These are phyloP conservation scores for Tolypocladium ophioglossoides DNA, from an alignment of 2,329 filamentous ascomycete species.

Conservation along the genomic window DNA sequence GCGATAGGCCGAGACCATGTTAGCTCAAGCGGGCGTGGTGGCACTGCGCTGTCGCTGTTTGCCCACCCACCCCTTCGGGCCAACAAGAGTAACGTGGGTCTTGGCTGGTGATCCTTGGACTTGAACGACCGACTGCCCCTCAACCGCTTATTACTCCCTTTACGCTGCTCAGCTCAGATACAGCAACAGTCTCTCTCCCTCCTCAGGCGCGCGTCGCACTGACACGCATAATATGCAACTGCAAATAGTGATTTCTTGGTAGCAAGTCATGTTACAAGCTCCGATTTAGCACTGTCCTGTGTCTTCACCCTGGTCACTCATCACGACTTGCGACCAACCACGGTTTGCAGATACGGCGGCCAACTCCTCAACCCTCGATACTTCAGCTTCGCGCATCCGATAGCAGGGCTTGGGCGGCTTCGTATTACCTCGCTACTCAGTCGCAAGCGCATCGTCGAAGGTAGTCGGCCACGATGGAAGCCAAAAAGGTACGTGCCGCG, in stretches of 20 bases:
- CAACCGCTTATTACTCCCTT: not conserved
- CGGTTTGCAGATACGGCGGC: not conserved
- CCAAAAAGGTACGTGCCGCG: constrained; percentile 25
- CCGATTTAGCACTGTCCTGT: not conserved
- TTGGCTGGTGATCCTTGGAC: not conserved
- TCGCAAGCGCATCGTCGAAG: not conserved
- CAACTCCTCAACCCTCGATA: not conserved
- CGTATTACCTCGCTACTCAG: not conserved
- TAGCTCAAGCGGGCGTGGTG: too few species aligned
- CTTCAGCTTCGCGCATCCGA: not conserved
- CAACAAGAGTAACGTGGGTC: not conserved
- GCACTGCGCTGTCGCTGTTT: not conserved
- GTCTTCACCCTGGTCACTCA: not conserved
- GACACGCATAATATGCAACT: not conserved
- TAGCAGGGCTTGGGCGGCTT: not conserved
- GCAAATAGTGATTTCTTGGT: not conserved
- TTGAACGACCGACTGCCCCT: not conserved
- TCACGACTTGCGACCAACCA: not conserved
- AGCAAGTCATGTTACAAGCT: not conserved
- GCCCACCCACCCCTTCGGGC: not conserved
- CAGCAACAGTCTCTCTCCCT: not conserved
- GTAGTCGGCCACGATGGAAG: constrained; percentile 22
- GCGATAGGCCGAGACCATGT: constrained; percentile 8
- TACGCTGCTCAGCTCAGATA: not conserved
- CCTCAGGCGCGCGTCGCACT: not conserved